Evolutionary conservation across 495 filamentous ascomycete genomes (phyloP).

Genomic region (Penicillium steckii): DNA sequence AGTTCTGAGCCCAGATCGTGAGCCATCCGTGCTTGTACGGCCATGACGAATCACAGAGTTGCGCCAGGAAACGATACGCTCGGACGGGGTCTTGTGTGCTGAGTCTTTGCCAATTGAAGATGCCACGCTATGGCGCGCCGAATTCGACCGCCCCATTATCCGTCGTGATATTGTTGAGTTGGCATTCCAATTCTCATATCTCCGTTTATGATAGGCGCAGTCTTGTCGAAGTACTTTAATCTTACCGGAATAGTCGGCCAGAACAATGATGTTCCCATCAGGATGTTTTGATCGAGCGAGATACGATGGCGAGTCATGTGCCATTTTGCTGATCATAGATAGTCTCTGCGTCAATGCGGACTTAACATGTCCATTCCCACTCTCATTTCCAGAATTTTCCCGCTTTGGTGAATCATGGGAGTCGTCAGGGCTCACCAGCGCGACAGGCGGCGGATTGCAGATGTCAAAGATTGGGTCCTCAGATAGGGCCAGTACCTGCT

Average conservation of each 20-base stretch:
- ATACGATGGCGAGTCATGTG: slow-evolving; percentile 66
- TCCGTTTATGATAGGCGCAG: slow-evolving; percentile 69
- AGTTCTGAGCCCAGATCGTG: slow-evolving; percentile 36
- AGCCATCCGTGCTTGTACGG: slow-evolving; percentile 50
- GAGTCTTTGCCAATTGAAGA: slow-evolving; percentile 48
- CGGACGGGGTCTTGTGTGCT: slow-evolving; percentile 60
- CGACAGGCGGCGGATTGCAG: slow-evolving; percentile 93
- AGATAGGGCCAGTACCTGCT: slow-evolving; percentile 73
- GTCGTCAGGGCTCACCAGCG: slow-evolving; percentile 73
- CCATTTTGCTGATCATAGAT: slow-evolving; percentile 51
- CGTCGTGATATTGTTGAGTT: slow-evolving; percentile 77
- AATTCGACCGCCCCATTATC: slow-evolving; percentile 68
- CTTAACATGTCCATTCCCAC: slow-evolving; percentile 19
- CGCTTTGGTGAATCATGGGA: slow-evolving; percentile 39
- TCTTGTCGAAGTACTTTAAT: slow-evolving; percentile 96
- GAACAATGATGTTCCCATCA: slow-evolving; percentile 89
- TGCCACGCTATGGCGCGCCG: slow-evolving; percentile 50
- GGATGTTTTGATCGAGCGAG: slow-evolving; percentile 70
- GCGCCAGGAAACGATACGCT: slow-evolving; percentile 91
- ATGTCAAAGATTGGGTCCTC: slow-evolving; percentile 94
- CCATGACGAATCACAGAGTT: slow-evolving; percentile 66
- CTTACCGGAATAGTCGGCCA: slow-evolving; percentile 80
- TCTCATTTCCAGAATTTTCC: slow-evolving; percentile 13
- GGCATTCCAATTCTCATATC: slow-evolving; percentile 50
- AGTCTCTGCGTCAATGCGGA: slow-evolving; percentile 20